Evolutionary conservation across 2,329 filamentous ascomycete genomes (phyloP), one percentile per base, ranked within the genome.

Genomic region (Pseudocercospora pini-densiflorae): DNA sequence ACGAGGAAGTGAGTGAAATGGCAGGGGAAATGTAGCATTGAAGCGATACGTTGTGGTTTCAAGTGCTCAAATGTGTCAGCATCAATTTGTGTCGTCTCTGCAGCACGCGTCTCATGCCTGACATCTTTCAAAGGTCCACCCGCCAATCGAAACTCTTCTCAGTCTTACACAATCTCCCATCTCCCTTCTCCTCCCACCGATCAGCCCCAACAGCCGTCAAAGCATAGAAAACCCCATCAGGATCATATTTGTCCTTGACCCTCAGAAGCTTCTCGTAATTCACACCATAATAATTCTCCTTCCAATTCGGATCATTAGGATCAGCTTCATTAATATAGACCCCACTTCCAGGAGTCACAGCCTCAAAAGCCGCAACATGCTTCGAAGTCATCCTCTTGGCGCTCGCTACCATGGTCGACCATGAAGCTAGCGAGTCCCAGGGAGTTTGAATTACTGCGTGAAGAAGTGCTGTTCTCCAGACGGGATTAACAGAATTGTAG

Each of bases 401-500:
- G 54, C 1, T 67, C 1, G 66, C 68, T 4, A 67, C 67, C 21
- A 71, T 62, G 1, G 65, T 51, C 2, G 16, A 6, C 4, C 21
- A 23, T 3, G 67, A 68, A 5, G 62, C 67, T n/a, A 63, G 66
- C 14, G 70, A 61, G 64, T 70, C 31, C 43, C 43, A 47, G 21
- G 43, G 76, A 5, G 70, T 67, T 1, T 72, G 66, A 0, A 74
- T 71, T 2, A 79, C 73, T 24, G 77, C 72, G 27, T 76, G 72
- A 55, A 75, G 71, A 33, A 79, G 65, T 62, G 78, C 77, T 0
- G 82, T 78, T 14, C 86, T 79, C 85, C 85, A 89, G 0, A 83
- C 83, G 0, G 85, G 85, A 40, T 82, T 81, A 2, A 85, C 33
- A 83, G 82, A 47, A 84, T 72, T 0, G 77, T 74, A 0, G 84